A percentile compares a stretch with the other conserved stretches of the same genome.
phyloP scores from a whole-genome alignment of 1,284 basidiomycete genomes.

The Mycosarcoma maydis region DNA sequence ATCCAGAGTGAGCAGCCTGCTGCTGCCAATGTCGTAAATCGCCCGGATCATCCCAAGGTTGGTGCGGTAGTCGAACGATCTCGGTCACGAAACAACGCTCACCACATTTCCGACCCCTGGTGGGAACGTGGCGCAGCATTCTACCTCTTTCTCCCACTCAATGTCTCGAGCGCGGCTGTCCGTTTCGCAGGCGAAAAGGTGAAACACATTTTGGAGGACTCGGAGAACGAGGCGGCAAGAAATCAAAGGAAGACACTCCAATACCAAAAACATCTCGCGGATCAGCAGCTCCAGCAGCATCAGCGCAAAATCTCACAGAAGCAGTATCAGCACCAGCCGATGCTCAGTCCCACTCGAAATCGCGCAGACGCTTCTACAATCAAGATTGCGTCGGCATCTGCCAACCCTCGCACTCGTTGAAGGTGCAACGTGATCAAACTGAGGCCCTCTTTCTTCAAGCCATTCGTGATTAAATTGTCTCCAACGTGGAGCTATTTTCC shows the following conservation, averaged over 20 bases:
- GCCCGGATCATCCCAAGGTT: background rate
- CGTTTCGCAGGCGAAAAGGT: conserved; percentile 48
- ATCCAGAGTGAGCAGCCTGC: conserved; percentile 1
- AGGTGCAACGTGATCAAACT: background rate
- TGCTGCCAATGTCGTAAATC: background rate
- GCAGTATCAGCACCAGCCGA: conserved; percentile 13
- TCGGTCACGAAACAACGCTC: conserved; percentile 9
- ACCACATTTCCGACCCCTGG: conserved; percentile 38
- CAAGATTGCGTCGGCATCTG: conserved; percentile 14
- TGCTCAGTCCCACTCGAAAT: conserved; percentile 18
- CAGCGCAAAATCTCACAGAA: conserved; percentile 23
- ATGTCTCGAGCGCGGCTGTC: conserved; percentile 43
- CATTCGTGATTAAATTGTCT: too few species aligned
- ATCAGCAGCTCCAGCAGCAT: conserved; percentile 40
- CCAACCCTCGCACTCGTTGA: conserved; percentile 1
- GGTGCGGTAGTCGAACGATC: background rate
- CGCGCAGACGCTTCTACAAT: conserved; percentile 12
- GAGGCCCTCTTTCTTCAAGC: too few species aligned
- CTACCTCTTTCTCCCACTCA: conserved; percentile 53
- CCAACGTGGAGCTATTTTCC: too few species aligned
- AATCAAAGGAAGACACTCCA: conserved; percentile 37
- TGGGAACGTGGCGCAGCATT: conserved; percentile 47
- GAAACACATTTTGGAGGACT: conserved; percentile 32
- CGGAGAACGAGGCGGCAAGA: conserved; percentile 29
- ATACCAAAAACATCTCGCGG: conserved; percentile 43